Percentiles rank a stretch among this genome's conserved stretches.
Conservation (phyloP, 352 stramenopile species). For the Globisporangium cystogenes region DNA sequence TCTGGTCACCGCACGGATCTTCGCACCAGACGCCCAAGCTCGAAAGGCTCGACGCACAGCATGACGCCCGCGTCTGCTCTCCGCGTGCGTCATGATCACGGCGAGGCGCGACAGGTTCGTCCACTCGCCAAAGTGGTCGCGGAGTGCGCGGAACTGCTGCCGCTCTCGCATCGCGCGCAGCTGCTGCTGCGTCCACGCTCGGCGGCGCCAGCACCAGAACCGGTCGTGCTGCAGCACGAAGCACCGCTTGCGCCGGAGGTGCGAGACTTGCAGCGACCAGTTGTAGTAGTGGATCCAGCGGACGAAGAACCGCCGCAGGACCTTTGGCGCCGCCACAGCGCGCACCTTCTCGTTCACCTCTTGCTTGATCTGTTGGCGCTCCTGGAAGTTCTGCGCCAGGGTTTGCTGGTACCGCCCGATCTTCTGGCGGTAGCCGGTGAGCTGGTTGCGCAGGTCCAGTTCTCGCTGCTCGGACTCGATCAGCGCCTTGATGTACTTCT, state of each 20-base stretch:
- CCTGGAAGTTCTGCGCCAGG: slow-evolving; percentile 29
- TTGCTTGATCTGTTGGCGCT: slow-evolving; percentile 47
- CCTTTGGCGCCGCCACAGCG: slow-evolving; percentile 39
- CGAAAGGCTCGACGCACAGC: slow-evolving; percentile 21
- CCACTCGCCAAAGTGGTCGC: slow-evolving; percentile 44
- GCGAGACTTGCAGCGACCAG: slow-evolving; percentile 39
- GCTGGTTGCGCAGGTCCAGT: slow-evolving; percentile 51
- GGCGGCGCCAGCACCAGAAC: slow-evolving; percentile 60
- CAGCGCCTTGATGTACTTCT: slow-evolving; percentile 66
- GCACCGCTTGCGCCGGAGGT: slow-evolving; percentile 32
- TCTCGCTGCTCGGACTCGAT: slow-evolving; percentile 79
- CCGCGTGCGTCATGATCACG: slow-evolving; percentile 38
- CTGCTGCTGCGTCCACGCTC: slow-evolving; percentile 33
- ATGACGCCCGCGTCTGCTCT: slow-evolving; percentile 18
- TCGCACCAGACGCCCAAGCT: slow-evolving; percentile 29
- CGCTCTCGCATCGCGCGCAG: slow-evolving; percentile 15
- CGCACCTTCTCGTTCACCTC: slow-evolving; percentile 40
- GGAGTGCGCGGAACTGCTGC: slow-evolving; percentile 19
- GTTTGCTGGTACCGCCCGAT: slow-evolving; percentile 34
- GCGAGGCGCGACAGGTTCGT: slow-evolving; percentile 44
- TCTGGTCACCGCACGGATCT: neutral
- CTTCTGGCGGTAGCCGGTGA: slow-evolving; percentile 37
- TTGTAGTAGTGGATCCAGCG: slow-evolving; percentile 53
- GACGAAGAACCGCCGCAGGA: slow-evolving; percentile 51
- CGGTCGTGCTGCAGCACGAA: slow-evolving; percentile 53